Conservation (phyloP, 768 basidiomycete genomes). For the Butyriboletus loyo region DNA sequence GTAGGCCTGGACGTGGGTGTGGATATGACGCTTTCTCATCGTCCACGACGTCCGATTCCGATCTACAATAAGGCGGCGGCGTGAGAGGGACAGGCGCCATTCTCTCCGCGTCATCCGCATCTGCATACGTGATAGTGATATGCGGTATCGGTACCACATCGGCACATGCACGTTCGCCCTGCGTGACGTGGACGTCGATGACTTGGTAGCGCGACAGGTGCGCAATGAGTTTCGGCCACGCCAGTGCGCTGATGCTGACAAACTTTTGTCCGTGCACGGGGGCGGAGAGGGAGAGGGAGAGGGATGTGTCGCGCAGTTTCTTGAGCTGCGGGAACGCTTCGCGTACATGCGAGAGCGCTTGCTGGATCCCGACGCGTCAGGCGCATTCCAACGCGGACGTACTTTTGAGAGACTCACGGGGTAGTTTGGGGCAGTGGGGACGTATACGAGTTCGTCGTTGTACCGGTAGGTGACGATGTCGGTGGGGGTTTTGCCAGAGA, state of each 20-base stretch:
- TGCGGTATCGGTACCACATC: constrained; percentile 24
- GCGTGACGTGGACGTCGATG: constrained; percentile 39
- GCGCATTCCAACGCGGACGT: no score
- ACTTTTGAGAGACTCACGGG: no score
- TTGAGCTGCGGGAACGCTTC: constrained; percentile 47
- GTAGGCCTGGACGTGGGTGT: not conserved
- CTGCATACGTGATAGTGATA: constrained; percentile 24
- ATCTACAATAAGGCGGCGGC: constrained; percentile 38
- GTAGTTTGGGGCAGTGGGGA: constrained; percentile 42
- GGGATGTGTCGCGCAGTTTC: constrained; percentile 36
- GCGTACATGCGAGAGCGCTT: constrained; percentile 49
- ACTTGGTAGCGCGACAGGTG: constrained; percentile 46
- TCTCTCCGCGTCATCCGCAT: constrained; percentile 9
- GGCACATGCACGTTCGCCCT: not conserved
- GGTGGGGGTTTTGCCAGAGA: not conserved
- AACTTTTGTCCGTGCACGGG: constrained; percentile 32
- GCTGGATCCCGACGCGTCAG: constrained; percentile 33
- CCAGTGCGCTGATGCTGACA: constrained; percentile 51
- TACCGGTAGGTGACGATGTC: constrained; percentile 53
- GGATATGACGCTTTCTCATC: constrained; percentile 15
- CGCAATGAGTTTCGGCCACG: constrained; percentile 44
- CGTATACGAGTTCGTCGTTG: constrained; percentile 46
- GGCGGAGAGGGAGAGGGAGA: constrained; percentile 43
- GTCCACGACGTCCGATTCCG: not conserved
- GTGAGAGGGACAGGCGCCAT: constrained; percentile 31